Conservation (phyloP, 805 yeast genomes). For the Suhomyces sp. region DNA sequence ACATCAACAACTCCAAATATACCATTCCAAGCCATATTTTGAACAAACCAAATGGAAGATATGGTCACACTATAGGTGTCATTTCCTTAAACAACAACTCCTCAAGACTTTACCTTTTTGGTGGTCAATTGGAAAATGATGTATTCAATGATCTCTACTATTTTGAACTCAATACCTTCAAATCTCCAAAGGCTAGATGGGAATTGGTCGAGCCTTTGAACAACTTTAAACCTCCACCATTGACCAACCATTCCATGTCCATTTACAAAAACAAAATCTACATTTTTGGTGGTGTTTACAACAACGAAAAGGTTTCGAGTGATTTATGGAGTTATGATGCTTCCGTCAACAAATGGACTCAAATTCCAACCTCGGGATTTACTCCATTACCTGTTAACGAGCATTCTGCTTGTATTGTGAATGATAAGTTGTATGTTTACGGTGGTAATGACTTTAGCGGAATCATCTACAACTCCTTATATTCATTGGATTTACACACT, state of each 20-base stretch:
- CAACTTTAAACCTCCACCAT: constrained; percentile 66
- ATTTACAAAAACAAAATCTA: constrained; percentile 75
- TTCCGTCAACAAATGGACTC: constrained; percentile 63
- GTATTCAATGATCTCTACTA: constrained; percentile 80
- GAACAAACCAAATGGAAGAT: constrained; percentile 82
- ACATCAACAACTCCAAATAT: constrained; percentile 45
- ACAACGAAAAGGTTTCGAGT: constrained; percentile 64
- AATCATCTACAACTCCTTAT: constrained; percentile 60
- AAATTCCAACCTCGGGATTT: constrained; percentile 67
- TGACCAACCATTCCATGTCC: constrained; percentile 89
- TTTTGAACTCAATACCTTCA: constrained; percentile 83
- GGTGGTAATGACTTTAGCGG: constrained; percentile 88
- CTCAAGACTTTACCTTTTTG: constrained; percentile 74
- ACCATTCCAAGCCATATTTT: constrained; percentile 45
- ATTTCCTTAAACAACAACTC: constrained; percentile 49
- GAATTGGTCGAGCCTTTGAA: constrained; percentile 57
- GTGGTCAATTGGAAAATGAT: constrained; percentile 89
- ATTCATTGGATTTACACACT: constrained; percentile 72
- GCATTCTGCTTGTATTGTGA: constrained; percentile 80
- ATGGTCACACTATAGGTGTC: constrained; percentile 88
- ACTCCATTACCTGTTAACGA: constrained; percentile 86
- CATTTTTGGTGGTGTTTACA: constrained; percentile 85
- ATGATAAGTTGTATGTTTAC: constrained; percentile 74
- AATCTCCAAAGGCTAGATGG: constrained; percentile 85
- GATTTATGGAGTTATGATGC: constrained; percentile 85